These are phyloP conservation scores for Solanum tarapatanum DNA, from an alignment of 257 asterid species.

Conservation along the genomic window DNA sequence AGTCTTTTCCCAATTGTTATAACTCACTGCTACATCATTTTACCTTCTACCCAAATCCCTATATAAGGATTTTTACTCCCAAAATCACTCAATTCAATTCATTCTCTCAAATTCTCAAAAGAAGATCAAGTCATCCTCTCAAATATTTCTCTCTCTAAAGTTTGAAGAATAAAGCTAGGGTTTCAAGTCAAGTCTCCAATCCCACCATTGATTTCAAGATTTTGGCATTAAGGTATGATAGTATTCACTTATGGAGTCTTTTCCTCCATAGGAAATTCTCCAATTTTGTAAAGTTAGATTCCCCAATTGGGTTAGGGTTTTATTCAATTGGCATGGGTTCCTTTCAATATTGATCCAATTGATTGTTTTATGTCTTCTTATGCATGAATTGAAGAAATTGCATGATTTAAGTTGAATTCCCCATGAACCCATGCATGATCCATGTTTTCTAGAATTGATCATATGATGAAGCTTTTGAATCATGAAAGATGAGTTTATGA, in stretches of 20 bases:
- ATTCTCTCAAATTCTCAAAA: background rate
- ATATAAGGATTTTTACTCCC: background rate
- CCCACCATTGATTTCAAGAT: background rate
- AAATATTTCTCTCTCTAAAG: background rate
- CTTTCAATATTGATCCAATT: no score
- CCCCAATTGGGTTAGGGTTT: background rate
- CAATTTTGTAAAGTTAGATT: background rate
- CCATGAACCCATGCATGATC: background rate
- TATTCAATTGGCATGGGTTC: background rate
- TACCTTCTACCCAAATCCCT: background rate
- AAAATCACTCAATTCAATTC: background rate
- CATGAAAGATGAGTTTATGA: background rate
- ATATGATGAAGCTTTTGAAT: background rate
- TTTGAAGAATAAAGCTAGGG: background rate
- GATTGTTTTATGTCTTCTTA: background rate
- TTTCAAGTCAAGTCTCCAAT: background rate
- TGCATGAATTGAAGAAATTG: background rate
- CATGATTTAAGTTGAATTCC: background rate
- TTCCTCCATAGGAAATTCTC: background rate
- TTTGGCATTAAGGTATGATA: background rate
- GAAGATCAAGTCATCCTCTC: background rate
- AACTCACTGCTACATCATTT: no score
- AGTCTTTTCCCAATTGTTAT: no score
- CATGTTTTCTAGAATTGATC: background rate
- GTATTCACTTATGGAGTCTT: background rate